Base-by-base conservation (phyloP, 2,329 filamentous ascomycete species). In the Dactylellina drechsleri region DNA sequence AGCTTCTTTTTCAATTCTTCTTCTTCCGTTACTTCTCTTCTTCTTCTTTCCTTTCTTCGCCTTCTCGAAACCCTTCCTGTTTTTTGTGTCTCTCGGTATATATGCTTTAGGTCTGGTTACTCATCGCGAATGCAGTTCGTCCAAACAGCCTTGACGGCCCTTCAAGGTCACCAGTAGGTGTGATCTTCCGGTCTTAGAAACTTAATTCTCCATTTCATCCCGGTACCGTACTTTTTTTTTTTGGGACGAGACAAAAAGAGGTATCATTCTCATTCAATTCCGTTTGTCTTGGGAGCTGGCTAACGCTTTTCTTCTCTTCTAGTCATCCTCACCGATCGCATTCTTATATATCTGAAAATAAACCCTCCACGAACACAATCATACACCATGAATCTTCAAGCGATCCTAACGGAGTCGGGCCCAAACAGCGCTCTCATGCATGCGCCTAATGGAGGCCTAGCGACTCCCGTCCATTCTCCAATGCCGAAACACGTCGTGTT, bases 301-400 rank as follows among this genome's bases (percentile, higher is more conserved):
- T 54, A 64, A 50, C 59, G 15, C 52, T 59, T 52, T 41, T 28
- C 45, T 26, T 13, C 26, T 18, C 47, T 62, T 31, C 59, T 45
- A 66, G 71, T 59, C 65, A 56, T 36, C 43, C 47, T 56, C 68
- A 59, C 61, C 66, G 62, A 76, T 78, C 68, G 77, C 72, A 73
- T 49, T 16, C 41, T 47, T 59, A 73, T 72, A 64, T 60, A 62
- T 56, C 28, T 18, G 56, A 28, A 26, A 36, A 36, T 36, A 36
- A 36, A 36, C 31, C 26, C 31, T 36, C 10, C 31, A 7, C 45
- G 40, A 52, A 67, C 26, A 47, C 43, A 47, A 5, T 1, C 31
- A 36, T n/a, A 47, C 62, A 77, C 56, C 53, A 79, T 79, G 78
- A 78, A 79, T 74, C 71, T 79, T 45, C 77, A 78, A 61, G 76